A percentile compares a stretch with the other conserved stretches of the same genome.
These are phyloP conservation scores for Bertia moriformis DNA, from an alignment of 2,329 filamentous ascomycete genomes.

Conservation along the genomic window DNA sequence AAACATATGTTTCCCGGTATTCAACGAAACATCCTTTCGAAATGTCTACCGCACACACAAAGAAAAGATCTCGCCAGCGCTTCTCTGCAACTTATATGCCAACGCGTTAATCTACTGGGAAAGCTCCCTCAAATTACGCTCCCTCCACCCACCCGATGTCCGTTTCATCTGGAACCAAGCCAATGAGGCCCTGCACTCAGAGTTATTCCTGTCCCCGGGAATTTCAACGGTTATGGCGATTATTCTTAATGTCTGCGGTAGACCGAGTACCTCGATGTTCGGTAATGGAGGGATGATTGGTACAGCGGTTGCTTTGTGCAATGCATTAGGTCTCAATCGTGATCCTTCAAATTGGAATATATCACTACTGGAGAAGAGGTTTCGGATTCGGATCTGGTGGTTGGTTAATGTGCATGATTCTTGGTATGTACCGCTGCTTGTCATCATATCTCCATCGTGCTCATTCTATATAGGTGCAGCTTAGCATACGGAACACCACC, in stretches of 20 bases:
- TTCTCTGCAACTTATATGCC: constrained; percentile 31
- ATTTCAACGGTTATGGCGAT: constrained; percentile 28
- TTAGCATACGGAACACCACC: constrained; percentile 18
- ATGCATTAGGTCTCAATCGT: constrained; percentile 21
- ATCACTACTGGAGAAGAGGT: constrained; percentile 15
- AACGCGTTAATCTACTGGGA: constrained; percentile 32
- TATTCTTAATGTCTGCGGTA: constrained; percentile 28
- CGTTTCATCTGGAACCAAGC: constrained; percentile 32
- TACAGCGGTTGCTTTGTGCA: constrained; percentile 17
- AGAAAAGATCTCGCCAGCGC: constrained; percentile 22
- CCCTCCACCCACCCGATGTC: constrained; percentile 28
- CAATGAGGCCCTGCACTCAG: constrained; percentile 27
- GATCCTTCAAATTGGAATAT: constrained; percentile 21
- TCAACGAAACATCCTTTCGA: constrained; percentile 28
- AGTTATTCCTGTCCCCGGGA: constrained; percentile 29
- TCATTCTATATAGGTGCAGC: constrained; percentile 19
- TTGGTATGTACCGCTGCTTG: constrained; percentile 16
- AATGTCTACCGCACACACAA: constrained; percentile 17
- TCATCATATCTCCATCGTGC: neutral
- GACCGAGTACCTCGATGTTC: constrained; percentile 29
- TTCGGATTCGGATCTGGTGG: constrained; percentile 23
- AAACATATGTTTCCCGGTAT: constrained; percentile 31
- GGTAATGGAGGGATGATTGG: constrained; percentile 21
- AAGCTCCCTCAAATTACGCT: constrained; percentile 20
- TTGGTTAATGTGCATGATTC: constrained; percentile 21